A percentile compares a stretch with the other conserved stretches of the same genome.
phyloP scores from a whole-genome alignment of 805 yeast genomes.

The Candida corydali region DNA sequence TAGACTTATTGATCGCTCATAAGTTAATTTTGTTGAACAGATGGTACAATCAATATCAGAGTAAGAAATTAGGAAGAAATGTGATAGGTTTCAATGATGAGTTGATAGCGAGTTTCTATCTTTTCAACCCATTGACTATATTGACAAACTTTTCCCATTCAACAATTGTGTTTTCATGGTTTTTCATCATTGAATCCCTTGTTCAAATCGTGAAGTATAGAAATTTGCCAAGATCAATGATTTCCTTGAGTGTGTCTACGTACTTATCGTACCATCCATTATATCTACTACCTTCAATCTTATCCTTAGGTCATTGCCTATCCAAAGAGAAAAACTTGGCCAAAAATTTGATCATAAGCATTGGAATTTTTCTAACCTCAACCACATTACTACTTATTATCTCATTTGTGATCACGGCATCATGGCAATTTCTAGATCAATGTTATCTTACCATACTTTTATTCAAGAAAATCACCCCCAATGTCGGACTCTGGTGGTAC shows the following conservation, averaged over 20 bases:
- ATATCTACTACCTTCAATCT: constrained; percentile 57
- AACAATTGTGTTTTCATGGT: constrained; percentile 56
- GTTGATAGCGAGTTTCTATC: constrained; percentile 58
- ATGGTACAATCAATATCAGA: constrained; percentile 29
- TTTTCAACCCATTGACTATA: constrained; percentile 77
- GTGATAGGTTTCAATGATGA: constrained; percentile 31
- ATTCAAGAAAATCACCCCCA: constrained; percentile 76
- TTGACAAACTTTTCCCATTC: constrained; percentile 68
- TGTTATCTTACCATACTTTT: constrained; percentile 54
- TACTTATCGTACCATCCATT: constrained; percentile 63
- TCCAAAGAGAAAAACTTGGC: constrained; percentile 1
- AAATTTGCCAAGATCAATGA: constrained; percentile 41
- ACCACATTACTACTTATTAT: constrained; percentile 21
- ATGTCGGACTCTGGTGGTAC: constrained; percentile 98
- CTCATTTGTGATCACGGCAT: constrained; percentile 22
- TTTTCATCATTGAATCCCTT: constrained; percentile 48
- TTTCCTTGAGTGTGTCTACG: constrained; percentile 57
- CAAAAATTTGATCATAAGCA: constrained; percentile 16
- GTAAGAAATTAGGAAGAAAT: constrained; percentile 13
- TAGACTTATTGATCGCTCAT: constrained; percentile 58
- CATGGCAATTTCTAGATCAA: constrained; percentile 22
- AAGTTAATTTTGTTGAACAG: constrained; percentile 48
- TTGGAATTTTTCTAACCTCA: constrained; percentile 15
- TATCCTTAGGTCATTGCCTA: constrained; percentile 28
- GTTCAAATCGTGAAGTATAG: constrained; percentile 38